A percentile compares a stretch with the other conserved stretches of the same genome.
Conservation (phyloP, 345 rosid species). For the Eucalyptus curtisii region DNA sequence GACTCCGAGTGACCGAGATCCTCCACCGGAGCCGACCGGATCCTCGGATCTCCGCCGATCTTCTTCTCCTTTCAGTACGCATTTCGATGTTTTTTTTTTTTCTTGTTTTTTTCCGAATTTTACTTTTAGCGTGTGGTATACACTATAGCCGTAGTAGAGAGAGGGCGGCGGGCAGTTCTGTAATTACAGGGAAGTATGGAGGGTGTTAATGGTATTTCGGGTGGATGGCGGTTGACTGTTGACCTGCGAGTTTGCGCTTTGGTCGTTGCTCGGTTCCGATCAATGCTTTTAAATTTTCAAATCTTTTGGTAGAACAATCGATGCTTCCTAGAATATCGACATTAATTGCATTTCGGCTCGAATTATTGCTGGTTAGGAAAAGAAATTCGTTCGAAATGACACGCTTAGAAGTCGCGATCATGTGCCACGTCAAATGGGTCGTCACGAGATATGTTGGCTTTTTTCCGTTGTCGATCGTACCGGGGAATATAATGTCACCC, state of each 20-base stretch:
- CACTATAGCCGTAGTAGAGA: background rate
- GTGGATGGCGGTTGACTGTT: background rate
- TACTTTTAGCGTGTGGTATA: background rate
- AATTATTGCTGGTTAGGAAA: background rate
- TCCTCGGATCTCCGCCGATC: background rate
- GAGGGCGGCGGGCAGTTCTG: background rate
- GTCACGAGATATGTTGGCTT: background rate
- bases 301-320: background rate
- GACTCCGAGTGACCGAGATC: constrained; percentile 20
- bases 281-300: background rate
- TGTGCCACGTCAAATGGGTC: background rate
- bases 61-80: background rate
- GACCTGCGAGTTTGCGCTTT: background rate
- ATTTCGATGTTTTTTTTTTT: background rate
- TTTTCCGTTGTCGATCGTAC: background rate
- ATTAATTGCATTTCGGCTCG: background rate
- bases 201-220: background rate
- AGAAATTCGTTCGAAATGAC: background rate
- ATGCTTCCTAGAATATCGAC: background rate
- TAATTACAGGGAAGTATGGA: background rate
- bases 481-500: background rate
- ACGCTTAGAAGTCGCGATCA: background rate
- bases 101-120: background rate
- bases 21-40: background rate
- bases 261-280: background rate